phyloP scores from a whole-genome alignment of 257 asterid genomes.

The Linaria vulgaris region DNA sequence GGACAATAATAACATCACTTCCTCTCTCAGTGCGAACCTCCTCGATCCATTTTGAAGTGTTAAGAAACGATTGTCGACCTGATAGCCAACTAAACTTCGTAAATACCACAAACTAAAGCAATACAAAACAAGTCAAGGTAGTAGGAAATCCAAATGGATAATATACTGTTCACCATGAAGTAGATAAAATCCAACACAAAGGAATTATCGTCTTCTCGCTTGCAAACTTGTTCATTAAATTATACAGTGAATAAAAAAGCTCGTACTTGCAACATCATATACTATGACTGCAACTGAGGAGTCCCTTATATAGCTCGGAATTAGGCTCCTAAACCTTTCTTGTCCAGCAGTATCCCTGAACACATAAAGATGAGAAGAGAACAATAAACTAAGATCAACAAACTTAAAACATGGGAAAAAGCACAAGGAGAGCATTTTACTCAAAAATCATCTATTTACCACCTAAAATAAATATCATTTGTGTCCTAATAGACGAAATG shows the following conservation, averaged over 20 bases:
- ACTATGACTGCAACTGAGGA: conserved; percentile 93
- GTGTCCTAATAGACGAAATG: neutral
- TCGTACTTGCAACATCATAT: conserved; percentile 81
- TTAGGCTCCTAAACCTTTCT: conserved; percentile 90
- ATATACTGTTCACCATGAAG: conserved; percentile 6
- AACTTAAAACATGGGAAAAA: neutral
- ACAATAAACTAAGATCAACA: conserved; percentile 16
- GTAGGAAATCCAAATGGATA: conserved; percentile 12
- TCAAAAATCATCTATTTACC: neutral
- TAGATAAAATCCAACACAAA: conserved; percentile 8
- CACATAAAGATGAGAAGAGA: conserved; percentile 19
- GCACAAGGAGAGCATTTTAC: neutral
- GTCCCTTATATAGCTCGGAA: conserved; percentile 88
- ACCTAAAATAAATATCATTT: neutral
- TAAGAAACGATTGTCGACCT: conserved; percentile 85
- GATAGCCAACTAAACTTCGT: conserved; percentile 23
- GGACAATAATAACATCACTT: conserved; percentile 84
- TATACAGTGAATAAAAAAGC: conserved; percentile 13
- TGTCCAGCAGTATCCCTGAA: conserved; percentile 97
- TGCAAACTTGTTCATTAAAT: neutral
- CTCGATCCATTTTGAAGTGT: conserved; percentile 90
- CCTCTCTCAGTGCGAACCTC: conserved; percentile 97
- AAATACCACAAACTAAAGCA: conserved; percentile 19
- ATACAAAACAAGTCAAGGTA: conserved; percentile 1
- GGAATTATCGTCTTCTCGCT: neutral